phyloP scores from a whole-genome alignment of 1,139 yeast genomes.

The Pichia sp. region DNA sequence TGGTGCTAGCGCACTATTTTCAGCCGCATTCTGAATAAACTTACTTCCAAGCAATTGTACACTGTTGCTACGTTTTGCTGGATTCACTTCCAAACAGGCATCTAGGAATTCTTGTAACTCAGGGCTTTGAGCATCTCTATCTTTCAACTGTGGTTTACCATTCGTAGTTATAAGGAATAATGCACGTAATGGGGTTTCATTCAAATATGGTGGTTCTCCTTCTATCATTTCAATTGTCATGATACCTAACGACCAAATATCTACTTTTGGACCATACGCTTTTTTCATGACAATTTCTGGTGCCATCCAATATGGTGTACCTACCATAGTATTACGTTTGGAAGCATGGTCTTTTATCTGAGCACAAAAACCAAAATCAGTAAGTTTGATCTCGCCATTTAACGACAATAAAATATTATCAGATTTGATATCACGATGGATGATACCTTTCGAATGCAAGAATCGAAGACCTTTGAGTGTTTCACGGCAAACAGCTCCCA shows the following conservation, averaged over 20 bases:
- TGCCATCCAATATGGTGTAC: constrained; percentile 99
- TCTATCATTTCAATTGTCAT: constrained; percentile 98
- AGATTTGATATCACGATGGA: constrained; percentile 93
- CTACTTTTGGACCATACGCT: constrained; percentile 96
- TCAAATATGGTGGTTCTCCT: constrained; percentile 96
- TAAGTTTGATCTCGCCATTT: constrained; percentile 84
- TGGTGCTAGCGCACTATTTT: constrained; percentile 71
- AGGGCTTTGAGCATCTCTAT: constrained; percentile 71
- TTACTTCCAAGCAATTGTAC: constrained; percentile 63
- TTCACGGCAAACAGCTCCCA: constrained; percentile 92
- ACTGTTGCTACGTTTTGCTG: constrained; percentile 79
- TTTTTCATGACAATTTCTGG: constrained; percentile 94
- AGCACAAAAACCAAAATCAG: constrained; percentile 91
- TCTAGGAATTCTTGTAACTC: constrained; percentile 63
- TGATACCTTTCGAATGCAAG: constrained; percentile 87
- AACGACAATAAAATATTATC: constrained; percentile 81
- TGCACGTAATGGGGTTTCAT: constrained; percentile 90
- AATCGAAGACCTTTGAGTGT: constrained; percentile 80
- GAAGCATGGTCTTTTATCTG: constrained; percentile 80
- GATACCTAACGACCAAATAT: constrained; percentile 94
- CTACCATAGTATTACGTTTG: constrained; percentile 95
- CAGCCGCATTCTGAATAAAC: constrained; percentile 68
- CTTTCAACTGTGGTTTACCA: constrained; percentile 90
- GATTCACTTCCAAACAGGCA: constrained; percentile 78
- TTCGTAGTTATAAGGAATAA: constrained; percentile 88